Percentiles rank a stretch among this genome's conserved stretches.
Conservation (phyloP, 306 rosid species). For the Rubus idaeus region DNA sequence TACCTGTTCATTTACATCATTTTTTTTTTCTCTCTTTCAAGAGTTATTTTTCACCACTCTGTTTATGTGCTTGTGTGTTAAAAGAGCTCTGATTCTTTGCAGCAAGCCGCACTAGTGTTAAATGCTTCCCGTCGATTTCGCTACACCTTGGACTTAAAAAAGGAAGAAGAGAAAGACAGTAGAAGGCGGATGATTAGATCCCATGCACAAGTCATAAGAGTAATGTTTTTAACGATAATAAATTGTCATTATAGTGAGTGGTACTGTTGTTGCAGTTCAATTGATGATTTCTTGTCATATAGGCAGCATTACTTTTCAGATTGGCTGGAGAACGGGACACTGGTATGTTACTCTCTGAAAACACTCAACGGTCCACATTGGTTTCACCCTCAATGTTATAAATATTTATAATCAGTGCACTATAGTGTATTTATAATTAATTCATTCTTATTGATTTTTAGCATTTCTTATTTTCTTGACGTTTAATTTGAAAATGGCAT, state of each 20-base stretch:
- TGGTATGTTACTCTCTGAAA: slow-evolving; percentile 49
- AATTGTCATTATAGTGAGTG: slow-evolving; percentile 15
- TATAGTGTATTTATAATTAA: not conserved
- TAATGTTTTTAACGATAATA: slow-evolving; percentile 39
- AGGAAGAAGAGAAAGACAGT: slow-evolving; percentile 64
- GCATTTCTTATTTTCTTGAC: not conserved
- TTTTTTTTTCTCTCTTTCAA: too few species aligned
- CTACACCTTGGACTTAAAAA: slow-evolving; percentile 81
- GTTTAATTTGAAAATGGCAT: not conserved
- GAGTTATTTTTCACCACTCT: not conserved
- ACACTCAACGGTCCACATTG: not conserved
- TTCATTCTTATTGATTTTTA: not conserved
- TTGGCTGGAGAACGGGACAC: slow-evolving; percentile 81
- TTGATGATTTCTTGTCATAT: slow-evolving; percentile 33
- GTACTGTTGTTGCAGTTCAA: slow-evolving; percentile 23
- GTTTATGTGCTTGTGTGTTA: slow-evolving; percentile 23
- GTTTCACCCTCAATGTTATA: not conserved
- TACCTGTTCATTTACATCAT: not conserved
- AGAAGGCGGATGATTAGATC: slow-evolving; percentile 82
- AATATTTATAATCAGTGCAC: not conserved
- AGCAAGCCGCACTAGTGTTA: slow-evolving; percentile 89
- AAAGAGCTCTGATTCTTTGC: slow-evolving; percentile 38
- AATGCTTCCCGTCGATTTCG: slow-evolving; percentile 91
- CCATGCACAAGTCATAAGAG: slow-evolving; percentile 95
- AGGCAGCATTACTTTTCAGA: slow-evolving; percentile 94